Evolutionary conservation across 345 rosid species (phyloP).

Genomic region (Mercurialis annua): DNA sequence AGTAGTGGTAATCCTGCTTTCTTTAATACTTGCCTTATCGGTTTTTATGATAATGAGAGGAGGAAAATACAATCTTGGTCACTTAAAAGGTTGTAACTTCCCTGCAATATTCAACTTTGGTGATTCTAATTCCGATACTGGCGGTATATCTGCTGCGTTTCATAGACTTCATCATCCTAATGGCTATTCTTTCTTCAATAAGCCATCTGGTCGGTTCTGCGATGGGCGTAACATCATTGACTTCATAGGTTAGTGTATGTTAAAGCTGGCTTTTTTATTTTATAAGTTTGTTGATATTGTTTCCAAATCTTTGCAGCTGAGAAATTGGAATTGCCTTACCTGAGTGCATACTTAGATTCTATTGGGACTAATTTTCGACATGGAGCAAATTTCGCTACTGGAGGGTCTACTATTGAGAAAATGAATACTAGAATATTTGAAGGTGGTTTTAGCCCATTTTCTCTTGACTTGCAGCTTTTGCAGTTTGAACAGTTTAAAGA

Average conservation of each 20-base stretch:
- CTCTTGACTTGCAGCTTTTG: slow-evolving; percentile 19
- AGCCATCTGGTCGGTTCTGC: slow-evolving; percentile 27
- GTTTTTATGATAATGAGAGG: background rate
- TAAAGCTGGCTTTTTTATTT: background rate
- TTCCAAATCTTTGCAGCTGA: slow-evolving; percentile 17
- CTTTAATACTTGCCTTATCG: background rate
- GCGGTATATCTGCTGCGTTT: slow-evolving; percentile 35
- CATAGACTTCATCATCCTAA: slow-evolving; percentile 18
- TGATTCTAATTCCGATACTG: slow-evolving; percentile 43
- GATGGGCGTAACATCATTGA: slow-evolving; percentile 36
- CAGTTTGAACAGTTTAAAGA: slow-evolving; percentile 35
- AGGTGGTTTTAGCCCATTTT: slow-evolving; percentile 18
- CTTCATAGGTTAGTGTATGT: slow-evolving; percentile 23
- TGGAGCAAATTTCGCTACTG: slow-evolving; percentile 28
- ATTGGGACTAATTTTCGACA: slow-evolving; percentile 20
- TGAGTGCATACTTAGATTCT: slow-evolving; percentile 27
- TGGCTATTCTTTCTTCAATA: slow-evolving; percentile 32
- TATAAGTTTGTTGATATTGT: background rate
- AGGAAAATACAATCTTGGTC: background rate
- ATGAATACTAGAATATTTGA: slow-evolving; percentile 6
- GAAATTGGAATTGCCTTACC: slow-evolving; percentile 20
- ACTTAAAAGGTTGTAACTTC: slow-evolving; percentile 17
- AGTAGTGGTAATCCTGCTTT: background rate
- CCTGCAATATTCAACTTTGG: slow-evolving; percentile 39
- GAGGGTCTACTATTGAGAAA: slow-evolving; percentile 23